phyloP scores from a whole-genome alignment of 441 rosid species.

The Adansonia madagascariensis region DNA sequence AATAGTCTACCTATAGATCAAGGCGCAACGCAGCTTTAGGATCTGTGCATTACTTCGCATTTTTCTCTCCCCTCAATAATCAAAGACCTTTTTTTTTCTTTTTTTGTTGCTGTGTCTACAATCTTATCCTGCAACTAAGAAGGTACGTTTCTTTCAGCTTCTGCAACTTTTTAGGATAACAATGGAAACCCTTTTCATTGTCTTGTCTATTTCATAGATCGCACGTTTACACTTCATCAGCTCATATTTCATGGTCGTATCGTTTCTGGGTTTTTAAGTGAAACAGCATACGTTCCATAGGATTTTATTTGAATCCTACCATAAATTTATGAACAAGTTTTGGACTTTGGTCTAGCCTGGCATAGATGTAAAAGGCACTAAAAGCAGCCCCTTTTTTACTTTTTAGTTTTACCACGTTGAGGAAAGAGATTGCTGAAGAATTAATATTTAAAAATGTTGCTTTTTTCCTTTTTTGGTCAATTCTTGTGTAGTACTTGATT shows the following conservation, averaged over 20 bases:
- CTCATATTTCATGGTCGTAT: constrained; percentile 5
- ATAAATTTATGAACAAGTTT: background rate
- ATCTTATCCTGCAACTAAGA: constrained; percentile 28
- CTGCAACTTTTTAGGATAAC: background rate
- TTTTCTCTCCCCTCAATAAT: background rate
- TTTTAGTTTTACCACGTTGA: background rate
- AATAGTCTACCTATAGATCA: background rate
- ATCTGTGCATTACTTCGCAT: constrained; percentile 14
- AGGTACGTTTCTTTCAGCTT: constrained; percentile 32
- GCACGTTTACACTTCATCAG: background rate
- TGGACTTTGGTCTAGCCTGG: background rate
- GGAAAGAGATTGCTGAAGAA: constrained; percentile 9
- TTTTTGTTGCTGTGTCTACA: background rate
- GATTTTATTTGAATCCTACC: constrained; percentile 16
- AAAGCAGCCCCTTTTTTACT: background rate
- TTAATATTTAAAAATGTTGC: background rate
- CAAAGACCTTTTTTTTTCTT: background rate
- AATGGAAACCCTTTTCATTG: background rate
- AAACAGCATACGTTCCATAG: background rate
- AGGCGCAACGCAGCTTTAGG: constrained; percentile 21
- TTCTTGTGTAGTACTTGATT: background rate
- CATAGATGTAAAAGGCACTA: constrained; percentile 5
- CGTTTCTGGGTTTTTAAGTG: constrained; percentile 29
- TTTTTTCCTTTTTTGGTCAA: background rate
- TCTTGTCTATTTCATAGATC: background rate